Evolutionary conservation across 805 yeast genomes (phyloP).

Genomic region (Isabelozyma gotoi): DNA sequence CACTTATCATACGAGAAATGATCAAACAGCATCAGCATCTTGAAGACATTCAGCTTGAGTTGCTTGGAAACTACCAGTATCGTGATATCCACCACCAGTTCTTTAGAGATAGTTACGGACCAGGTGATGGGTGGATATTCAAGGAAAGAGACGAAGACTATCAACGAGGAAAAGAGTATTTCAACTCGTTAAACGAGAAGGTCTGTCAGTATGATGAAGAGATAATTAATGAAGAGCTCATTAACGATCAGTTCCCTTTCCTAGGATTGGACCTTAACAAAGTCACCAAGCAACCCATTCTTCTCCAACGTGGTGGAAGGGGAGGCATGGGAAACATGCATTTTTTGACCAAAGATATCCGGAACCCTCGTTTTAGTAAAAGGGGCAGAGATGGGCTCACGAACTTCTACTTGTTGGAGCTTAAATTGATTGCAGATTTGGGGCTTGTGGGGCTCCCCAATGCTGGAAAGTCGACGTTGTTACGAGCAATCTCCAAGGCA

Average conservation of each 20-base stretch:
- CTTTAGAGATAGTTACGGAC: constrained; percentile 55
- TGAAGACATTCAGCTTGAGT: not conserved
- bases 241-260: constrained; percentile 70
- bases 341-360: constrained; percentile 75
- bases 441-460: constrained; percentile 96
- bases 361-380: constrained; percentile 90
- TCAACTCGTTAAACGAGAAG: constrained; percentile 58
- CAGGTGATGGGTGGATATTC: constrained; percentile 89
- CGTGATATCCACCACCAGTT: constrained; percentile 42
- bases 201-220: constrained; percentile 67
- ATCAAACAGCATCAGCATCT: constrained; percentile 14
- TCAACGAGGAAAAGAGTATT: constrained; percentile 65
- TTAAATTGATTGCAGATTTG: constrained; percentile 86
- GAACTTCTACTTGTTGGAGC: constrained; percentile 71
- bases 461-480: constrained; percentile 91
- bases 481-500: constrained; percentile 86
- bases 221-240: constrained; percentile 54
- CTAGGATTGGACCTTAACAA: constrained; percentile 73
- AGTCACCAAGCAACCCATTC: constrained; percentile 63
- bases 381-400: constrained; percentile 71
- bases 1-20: constrained; percentile 42
- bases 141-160: constrained; percentile 74
- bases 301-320: constrained; percentile 77
- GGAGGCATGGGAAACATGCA: constrained; percentile 98
- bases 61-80: not conserved